A percentile compares a stretch with the other conserved stretches of the same genome.
These are phyloP conservation scores for Logfia minima DNA, from an alignment of 129 eudicot species.

Conservation along the genomic window DNA sequence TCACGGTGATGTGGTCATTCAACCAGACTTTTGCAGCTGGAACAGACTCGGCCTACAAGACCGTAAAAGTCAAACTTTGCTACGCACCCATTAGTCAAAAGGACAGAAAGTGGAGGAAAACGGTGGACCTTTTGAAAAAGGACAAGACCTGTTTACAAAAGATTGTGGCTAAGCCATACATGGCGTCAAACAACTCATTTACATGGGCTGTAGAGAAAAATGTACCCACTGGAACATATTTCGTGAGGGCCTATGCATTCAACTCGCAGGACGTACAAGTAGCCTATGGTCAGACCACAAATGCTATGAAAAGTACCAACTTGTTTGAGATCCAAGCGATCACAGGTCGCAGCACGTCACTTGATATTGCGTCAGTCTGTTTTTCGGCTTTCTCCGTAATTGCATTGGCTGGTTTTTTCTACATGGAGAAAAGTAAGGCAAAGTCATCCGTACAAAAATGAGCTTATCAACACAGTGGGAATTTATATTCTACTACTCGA, in stretches of 20 bases:
- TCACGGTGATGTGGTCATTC: conserved; percentile 58
- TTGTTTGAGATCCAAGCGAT: conserved; percentile 50
- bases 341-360: conserved; percentile 55
- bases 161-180: conserved; percentile 47
- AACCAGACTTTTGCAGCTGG: conserved; percentile 39
- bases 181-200: conserved; percentile 38
- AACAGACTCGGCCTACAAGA: conserved; percentile 53
- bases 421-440: conserved; percentile 59
- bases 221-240: conserved; percentile 57
- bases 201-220: conserved; percentile 48
- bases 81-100: conserved; percentile 62
- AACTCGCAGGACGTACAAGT: conserved; percentile 33
- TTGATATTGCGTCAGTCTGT: conserved; percentile 58
- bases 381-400: conserved; percentile 64
- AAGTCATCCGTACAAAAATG: conserved; percentile 20
- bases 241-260: conserved; percentile 54
- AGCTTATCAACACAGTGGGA: neutral
- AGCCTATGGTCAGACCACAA: conserved; percentile 59
- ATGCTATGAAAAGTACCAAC: conserved; percentile 37
- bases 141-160: conserved; percentile 66
- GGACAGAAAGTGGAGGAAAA: conserved; percentile 67
- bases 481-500: neutral
- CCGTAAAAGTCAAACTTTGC: conserved; percentile 61
- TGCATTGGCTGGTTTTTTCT: conserved; percentile 60
- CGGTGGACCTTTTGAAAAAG: conserved; percentile 42